Conservation (phyloP, 257 asterid genomes). For the Fraxinus americana region DNA sequence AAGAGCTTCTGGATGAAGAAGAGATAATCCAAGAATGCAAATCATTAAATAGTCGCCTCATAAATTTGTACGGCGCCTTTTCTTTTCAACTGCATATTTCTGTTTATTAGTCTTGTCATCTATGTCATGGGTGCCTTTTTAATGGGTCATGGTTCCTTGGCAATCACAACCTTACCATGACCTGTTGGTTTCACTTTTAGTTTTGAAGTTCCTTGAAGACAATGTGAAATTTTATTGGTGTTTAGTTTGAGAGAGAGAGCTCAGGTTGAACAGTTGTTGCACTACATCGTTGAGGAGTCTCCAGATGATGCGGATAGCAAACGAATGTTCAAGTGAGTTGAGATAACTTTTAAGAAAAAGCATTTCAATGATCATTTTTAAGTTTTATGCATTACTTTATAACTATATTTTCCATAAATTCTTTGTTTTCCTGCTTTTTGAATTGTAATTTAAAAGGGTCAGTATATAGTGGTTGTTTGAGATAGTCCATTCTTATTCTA, state of each 20-base stretch:
- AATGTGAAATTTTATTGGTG: slow-evolving; percentile 11
- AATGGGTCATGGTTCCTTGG: not conserved
- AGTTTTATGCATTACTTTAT: not conserved
- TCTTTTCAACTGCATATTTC: slow-evolving; percentile 21
- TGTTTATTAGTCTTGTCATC: slow-evolving; percentile 11
- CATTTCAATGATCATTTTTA: not conserved
- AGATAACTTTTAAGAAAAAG: slow-evolving; percentile 7
- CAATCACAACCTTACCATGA: not conserved
- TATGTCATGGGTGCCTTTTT: not conserved
- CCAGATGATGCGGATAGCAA: slow-evolving; percentile 86
- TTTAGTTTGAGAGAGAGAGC: slow-evolving; percentile 89
- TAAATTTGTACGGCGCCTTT: slow-evolving; percentile 7
- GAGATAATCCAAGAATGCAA: not conserved
- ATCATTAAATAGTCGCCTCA: not conserved
- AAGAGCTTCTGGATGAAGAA: not conserved
- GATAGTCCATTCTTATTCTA: slow-evolving; percentile 19
- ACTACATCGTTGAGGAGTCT: slow-evolving; percentile 78
- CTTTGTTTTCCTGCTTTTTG: not conserved
- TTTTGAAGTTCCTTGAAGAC: not conserved
- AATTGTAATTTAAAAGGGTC: not conserved
- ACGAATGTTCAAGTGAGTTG: slow-evolving; percentile 78
- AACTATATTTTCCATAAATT: too few species aligned
- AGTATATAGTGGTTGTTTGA: not conserved
- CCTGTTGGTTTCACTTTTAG: not conserved
- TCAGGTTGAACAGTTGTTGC: slow-evolving; percentile 87